Conservation (phyloP, 805 yeast genomes). For the Lachancea cidri region DNA sequence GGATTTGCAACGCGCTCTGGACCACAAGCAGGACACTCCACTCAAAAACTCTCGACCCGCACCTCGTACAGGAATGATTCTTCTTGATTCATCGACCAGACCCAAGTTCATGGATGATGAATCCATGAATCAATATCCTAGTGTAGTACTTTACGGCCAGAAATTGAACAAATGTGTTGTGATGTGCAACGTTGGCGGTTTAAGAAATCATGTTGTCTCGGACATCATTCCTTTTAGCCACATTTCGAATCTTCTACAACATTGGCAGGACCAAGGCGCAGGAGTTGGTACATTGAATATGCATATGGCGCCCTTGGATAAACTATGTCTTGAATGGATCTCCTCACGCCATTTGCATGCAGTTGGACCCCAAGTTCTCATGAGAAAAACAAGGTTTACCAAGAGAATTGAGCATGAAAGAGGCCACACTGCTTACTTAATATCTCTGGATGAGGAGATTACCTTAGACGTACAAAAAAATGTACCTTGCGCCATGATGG, state of each 20-base stretch:
- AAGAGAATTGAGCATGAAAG: constrained; percentile 6
- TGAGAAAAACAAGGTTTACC: constrained; percentile 27
- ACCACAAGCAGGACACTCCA: constrained; percentile 1
- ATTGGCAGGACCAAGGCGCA: not conserved
- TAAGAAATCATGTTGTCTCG: constrained; percentile 26
- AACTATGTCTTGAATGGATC: constrained; percentile 27
- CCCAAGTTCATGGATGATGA: constrained; percentile 8
- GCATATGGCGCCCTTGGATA: constrained; percentile 14
- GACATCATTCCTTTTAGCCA: constrained; percentile 7
- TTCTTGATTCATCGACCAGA: constrained; percentile 3
- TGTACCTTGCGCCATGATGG: constrained; percentile 22
- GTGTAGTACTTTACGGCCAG: constrained; percentile 11
- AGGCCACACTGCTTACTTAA: constrained; percentile 12
- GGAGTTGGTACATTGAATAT: not conserved
- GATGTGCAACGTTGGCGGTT: constrained; percentile 32
- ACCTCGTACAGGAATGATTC: not conserved
- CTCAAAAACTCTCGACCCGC: not conserved
- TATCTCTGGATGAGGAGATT: constrained; percentile 27
- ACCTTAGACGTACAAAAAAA: constrained; percentile 6
- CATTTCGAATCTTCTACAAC: not conserved
- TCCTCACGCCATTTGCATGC: constrained; percentile 16
- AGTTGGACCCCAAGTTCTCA: constrained; percentile 12
- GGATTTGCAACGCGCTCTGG: constrained; percentile 12
- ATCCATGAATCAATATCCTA: constrained; percentile 21
- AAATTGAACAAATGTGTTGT: constrained; percentile 13